Conservation (phyloP, 1,284 basidiomycete genomes). For the Papiliotrema nemorosa region DNA sequence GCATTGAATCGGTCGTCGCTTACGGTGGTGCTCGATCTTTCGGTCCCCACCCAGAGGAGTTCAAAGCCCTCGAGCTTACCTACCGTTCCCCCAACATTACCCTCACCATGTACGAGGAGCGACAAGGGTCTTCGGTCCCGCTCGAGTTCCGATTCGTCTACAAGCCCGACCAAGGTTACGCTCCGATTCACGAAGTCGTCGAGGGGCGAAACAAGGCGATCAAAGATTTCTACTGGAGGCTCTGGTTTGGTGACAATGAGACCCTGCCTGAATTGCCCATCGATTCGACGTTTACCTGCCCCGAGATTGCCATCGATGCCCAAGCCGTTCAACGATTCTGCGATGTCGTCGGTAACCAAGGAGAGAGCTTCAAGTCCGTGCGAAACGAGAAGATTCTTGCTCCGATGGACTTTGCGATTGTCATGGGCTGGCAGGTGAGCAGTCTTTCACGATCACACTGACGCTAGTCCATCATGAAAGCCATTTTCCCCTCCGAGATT, state of each 20-base stretch:
- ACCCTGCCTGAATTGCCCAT: slow-evolving; percentile 70
- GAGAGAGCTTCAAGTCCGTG: slow-evolving; percentile 78
- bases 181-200: slow-evolving; percentile 88
- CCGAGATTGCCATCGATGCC: slow-evolving; percentile 73
- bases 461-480: slow-evolving; percentile 84
- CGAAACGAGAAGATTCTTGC: slow-evolving; percentile 69
- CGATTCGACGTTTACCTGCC: slow-evolving; percentile 72
- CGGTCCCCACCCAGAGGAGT: slow-evolving; percentile 66
- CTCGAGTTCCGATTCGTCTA: slow-evolving; percentile 80
- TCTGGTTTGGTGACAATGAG: slow-evolving; percentile 89
- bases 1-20: slow-evolving; percentile 56
- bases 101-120: slow-evolving; percentile 80
- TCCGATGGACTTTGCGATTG: slow-evolving; percentile 98
- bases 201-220: slow-evolving; percentile 83
- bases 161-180: slow-evolving; percentile 81
- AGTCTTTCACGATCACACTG: not conserved
- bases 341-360: slow-evolving; percentile 86
- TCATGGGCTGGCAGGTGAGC: slow-evolving; percentile 91
- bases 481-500: slow-evolving; percentile 87
- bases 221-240: slow-evolving; percentile 94
- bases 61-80: slow-evolving; percentile 78
- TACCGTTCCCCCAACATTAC: slow-evolving; percentile 64
- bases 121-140: slow-evolving; percentile 70
- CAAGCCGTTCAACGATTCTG: slow-evolving; percentile 83
- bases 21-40: slow-evolving; percentile 78